These are phyloP conservation scores for Candolleomyces aberdarensis DNA, from an alignment of 768 basidiomycete genomes.

Conservation along the genomic window DNA sequence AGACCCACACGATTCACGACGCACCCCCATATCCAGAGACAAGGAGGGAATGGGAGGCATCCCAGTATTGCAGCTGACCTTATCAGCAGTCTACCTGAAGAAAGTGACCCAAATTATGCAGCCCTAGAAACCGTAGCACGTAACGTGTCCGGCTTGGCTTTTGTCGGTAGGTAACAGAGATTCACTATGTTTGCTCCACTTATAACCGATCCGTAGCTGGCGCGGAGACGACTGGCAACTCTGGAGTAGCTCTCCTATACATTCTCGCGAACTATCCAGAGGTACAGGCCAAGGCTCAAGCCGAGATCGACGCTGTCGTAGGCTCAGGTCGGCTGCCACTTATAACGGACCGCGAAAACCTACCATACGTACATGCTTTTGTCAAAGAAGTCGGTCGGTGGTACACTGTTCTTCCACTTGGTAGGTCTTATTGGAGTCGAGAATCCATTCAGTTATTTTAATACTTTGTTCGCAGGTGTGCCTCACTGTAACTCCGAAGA, in stretches of 20 bases:
- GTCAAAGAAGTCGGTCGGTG: constrained; percentile 36
- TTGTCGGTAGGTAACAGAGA: constrained; percentile 11
- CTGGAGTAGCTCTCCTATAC: constrained; percentile 26
- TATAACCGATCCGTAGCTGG: neutral
- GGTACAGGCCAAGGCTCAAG: constrained; percentile 31
- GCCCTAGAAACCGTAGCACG: constrained; percentile 12
- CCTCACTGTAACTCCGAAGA: neutral
- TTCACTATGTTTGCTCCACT: neutral
- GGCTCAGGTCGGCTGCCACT: constrained; percentile 30
- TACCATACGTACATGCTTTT: constrained; percentile 33
- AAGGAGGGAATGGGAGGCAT: neutral
- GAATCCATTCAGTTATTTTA: neutral
- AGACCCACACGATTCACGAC: constrained; percentile 13
- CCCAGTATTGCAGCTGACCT: constrained; percentile 5
- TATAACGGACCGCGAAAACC: constrained; percentile 23
- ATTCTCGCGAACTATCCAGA: constrained; percentile 20
- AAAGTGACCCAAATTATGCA: constrained; percentile 3
- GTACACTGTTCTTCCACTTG: constrained; percentile 28
- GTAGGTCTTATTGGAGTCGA: constrained; percentile 19
- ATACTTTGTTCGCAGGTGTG: neutral
- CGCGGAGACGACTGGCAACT: constrained; percentile 4
- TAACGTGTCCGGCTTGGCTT: constrained; percentile 12
- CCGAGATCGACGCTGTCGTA: constrained; percentile 34
- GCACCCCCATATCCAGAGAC: neutral
- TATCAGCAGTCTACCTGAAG: constrained; percentile 11